These are phyloP conservation scores for Psilocybe tampanensis DNA, from an alignment of 768 basidiomycete genomes.

Conservation along the genomic window DNA sequence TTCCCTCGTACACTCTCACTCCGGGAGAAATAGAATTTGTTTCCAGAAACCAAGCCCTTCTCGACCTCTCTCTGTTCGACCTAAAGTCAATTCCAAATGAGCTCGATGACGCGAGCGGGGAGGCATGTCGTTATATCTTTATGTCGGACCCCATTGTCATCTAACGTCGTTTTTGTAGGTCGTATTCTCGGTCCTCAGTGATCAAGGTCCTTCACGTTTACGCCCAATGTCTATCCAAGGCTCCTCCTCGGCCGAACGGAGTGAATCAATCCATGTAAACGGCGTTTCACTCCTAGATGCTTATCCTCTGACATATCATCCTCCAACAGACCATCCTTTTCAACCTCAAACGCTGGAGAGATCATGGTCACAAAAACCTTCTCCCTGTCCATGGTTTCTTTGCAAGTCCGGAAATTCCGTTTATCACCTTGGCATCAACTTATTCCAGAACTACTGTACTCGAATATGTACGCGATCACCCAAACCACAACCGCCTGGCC, in stretches of 20 bases:
- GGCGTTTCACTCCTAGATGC: not conserved
- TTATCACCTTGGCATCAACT: not conserved
- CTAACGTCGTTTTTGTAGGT: not conserved
- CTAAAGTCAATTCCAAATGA: not conserved
- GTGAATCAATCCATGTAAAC: not conserved
- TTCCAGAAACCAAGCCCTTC: not conserved
- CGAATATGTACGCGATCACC: not conserved
- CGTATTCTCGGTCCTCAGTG: not conserved
- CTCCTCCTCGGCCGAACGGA: not conserved
- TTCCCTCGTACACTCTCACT: not conserved
- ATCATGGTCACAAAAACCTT: not conserved
- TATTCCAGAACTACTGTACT: not conserved
- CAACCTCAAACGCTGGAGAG: slow-evolving; percentile 5
- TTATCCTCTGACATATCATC: not conserved
- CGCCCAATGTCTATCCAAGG: not conserved
- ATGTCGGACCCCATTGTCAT: not conserved
- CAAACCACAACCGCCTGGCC: slow-evolving; percentile 1
- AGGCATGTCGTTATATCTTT: not conserved
- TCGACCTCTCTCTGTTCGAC: not conserved
- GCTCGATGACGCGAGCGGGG: not conserved
- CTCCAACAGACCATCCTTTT: not conserved
- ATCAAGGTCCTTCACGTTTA: not conserved
- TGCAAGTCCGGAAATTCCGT: not conserved
- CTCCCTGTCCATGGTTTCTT: not conserved
- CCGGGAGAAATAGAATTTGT: not conserved